Evolutionary conservation across 768 basidiomycete species (phyloP).

Genomic region (Galerina marginata): DNA sequence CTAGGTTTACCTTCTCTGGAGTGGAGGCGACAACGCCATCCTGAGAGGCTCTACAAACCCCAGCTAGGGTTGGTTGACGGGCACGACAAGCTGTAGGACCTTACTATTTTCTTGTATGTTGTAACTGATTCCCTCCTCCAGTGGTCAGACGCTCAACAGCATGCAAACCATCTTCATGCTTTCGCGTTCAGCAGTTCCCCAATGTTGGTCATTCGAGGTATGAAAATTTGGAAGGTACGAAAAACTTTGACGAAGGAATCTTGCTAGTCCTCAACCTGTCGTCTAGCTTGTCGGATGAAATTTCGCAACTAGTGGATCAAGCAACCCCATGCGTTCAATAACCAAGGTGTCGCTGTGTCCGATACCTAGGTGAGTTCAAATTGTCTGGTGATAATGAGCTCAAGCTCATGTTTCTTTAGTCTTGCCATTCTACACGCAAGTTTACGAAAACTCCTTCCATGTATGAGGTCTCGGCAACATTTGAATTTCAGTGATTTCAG

Average conservation of each 20-base stretch:
- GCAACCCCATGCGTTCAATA: conserved; percentile 56
- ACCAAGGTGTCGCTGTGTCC: conserved; percentile 60
- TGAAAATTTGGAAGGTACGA: conserved; percentile 66
- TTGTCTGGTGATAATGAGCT: background rate
- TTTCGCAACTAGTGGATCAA: conserved; percentile 55
- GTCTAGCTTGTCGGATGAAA: conserved; percentile 63
- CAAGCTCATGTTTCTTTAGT: background rate
- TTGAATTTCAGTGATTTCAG: too few species aligned
- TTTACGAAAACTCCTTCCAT: conserved; percentile 24
- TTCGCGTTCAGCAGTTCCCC: conserved; percentile 56
- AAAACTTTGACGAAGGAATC: too few species aligned
- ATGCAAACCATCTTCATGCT: conserved; percentile 60
- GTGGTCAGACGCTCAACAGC: conserved; percentile 68
- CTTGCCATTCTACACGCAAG: background rate
- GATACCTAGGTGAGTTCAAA: conserved; percentile 39
- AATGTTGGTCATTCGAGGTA: conserved; percentile 61
- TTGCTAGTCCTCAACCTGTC: background rate
- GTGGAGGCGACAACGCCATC: too few species aligned
- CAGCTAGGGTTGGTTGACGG: too few species aligned
- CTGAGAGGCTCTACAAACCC: too few species aligned
- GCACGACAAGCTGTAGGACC: too few species aligned
- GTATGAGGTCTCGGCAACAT: conserved; percentile 15
- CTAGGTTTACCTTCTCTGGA: too few species aligned
- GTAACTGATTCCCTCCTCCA: conserved; percentile 25
- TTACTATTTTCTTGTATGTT: too few species aligned